Evolutionary conservation across 2,329 filamentous ascomycete species (phyloP).

Genomic region (Lecanoromycetidae sp.): DNA sequence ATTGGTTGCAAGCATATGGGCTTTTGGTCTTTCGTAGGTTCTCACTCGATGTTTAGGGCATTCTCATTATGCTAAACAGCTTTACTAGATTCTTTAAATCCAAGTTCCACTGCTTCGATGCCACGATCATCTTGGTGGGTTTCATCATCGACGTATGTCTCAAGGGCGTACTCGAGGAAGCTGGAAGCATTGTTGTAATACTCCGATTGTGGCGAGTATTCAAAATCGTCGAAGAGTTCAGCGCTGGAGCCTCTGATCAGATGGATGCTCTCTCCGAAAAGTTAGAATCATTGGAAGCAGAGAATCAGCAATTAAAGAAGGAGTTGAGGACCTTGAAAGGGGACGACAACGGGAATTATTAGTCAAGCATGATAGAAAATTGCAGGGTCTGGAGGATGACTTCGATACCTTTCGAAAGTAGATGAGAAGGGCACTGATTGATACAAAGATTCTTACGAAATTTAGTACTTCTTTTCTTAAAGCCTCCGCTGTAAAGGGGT

Average conservation of each 20-base stretch:
- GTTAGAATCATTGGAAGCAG: too few species aligned
- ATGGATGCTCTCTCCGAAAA: conserved; percentile 11
- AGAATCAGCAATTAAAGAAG: conserved; percentile 6
- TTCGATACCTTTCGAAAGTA: too few species aligned
- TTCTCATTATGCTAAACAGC: background rate
- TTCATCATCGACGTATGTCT: conserved; percentile 52
- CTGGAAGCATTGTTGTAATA: conserved; percentile 27
- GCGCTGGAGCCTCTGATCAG: conserved; percentile 12
- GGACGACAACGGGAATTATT: background rate
- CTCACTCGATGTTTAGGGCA: background rate
- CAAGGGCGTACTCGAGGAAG: conserved; percentile 48
- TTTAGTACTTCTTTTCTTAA: too few species aligned
- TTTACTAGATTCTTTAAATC: conserved; percentile 41
- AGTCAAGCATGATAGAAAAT: background rate
- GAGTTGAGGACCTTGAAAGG: background rate
- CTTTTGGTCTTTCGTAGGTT: conserved; percentile 47
- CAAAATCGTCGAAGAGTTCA: conserved; percentile 17
- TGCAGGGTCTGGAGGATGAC: background rate
- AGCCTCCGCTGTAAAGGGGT: background rate
- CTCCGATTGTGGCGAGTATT: conserved; percentile 16
- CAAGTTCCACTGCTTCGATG: conserved; percentile 54
- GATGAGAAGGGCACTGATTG: too few species aligned
- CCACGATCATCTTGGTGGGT: conserved; percentile 47
- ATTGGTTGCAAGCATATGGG: conserved; percentile 46
- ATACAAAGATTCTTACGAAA: too few species aligned